Percentiles rank a stretch among this genome's conserved stretches.
Conservation (phyloP, 305 asterid species). For the Fraxinus nigra region DNA sequence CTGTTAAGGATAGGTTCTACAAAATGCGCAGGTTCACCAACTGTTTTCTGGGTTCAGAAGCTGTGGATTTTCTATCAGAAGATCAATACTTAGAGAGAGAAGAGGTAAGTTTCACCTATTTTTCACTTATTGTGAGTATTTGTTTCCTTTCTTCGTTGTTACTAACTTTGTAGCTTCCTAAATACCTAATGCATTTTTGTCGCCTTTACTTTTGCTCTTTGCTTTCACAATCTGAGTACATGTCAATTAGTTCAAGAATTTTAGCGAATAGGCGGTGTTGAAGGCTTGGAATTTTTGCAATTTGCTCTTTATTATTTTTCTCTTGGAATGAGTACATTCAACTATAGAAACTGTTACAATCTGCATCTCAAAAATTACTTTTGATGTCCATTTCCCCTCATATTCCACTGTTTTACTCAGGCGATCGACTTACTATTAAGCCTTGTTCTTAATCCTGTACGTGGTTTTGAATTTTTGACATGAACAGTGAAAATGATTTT, state of each 20-base stretch:
- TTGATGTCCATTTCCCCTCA: not conserved
- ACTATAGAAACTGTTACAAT: not conserved
- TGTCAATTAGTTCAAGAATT: not conserved
- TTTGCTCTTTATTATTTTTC: not conserved
- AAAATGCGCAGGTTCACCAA: conserved; percentile 69
- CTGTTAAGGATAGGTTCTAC: conserved; percentile 66
- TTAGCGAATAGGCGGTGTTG: not conserved
- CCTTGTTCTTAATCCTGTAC: not conserved
- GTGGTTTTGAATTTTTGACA: not conserved
- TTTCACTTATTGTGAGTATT: conserved; percentile 14
- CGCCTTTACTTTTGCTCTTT: not conserved
- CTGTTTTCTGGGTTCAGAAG: conserved; percentile 82
- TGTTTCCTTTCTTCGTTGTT: not conserved
- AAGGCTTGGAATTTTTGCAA: not conserved
- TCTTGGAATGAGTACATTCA: not conserved
- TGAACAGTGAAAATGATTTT: not conserved
- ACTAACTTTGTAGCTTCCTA: not conserved
- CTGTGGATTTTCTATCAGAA: conserved; percentile 83
- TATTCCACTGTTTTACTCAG: not conserved
- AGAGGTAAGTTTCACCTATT: conserved; percentile 53
- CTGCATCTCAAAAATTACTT: not conserved
- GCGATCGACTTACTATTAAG: not conserved
- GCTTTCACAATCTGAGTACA: not conserved
- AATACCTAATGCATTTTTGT: not conserved
- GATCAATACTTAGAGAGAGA: conserved; percentile 89